Conservation (phyloP, 1,284 basidiomycete genomes). For the Leccinum solheimii region DNA sequence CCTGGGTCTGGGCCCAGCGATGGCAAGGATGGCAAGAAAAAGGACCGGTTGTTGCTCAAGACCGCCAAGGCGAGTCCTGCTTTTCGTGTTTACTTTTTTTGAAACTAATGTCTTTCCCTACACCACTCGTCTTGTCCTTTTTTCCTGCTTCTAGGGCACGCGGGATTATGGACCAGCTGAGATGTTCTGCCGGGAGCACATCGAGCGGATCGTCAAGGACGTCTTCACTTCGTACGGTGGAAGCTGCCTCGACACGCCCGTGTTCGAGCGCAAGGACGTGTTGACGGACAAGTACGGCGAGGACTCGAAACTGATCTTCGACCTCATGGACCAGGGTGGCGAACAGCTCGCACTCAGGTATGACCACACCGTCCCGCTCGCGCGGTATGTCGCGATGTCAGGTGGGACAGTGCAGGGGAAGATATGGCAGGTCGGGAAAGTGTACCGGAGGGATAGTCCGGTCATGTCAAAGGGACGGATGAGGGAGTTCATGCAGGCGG, state of each 20-base stretch:
- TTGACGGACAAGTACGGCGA: slow-evolving; percentile 96
- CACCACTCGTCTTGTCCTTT: not conserved
- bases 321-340: slow-evolving; percentile 96
- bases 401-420: too few relatives aligned
- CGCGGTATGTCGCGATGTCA: slow-evolving; percentile 92
- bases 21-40: slow-evolving; percentile 56
- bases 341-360: slow-evolving; percentile 95
- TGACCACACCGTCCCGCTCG: slow-evolving; percentile 96
- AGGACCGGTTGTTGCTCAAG: slow-evolving; percentile 68
- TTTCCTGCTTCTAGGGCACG: slow-evolving; percentile 66
- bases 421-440: slow-evolving; percentile 80
- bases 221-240: slow-evolving; percentile 91
- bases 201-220: slow-evolving; percentile 87
- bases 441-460: slow-evolving; percentile 95
- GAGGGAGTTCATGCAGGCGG: slow-evolving; percentile 97
- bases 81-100: not conserved
- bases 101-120: not conserved
- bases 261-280: slow-evolving; percentile 97
- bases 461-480: slow-evolving; percentile 98
- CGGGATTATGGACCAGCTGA: slow-evolving; percentile 95
- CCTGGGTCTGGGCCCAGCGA: slow-evolving; percentile 25
- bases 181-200: slow-evolving; percentile 89
- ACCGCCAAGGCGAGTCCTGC: slow-evolving; percentile 68
- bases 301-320: slow-evolving; percentile 97
- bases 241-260: slow-evolving; percentile 93